Evolutionary conservation across 73 alveolate genomes (phyloP).

Genomic region (Tetrahymena borealis): DNA sequence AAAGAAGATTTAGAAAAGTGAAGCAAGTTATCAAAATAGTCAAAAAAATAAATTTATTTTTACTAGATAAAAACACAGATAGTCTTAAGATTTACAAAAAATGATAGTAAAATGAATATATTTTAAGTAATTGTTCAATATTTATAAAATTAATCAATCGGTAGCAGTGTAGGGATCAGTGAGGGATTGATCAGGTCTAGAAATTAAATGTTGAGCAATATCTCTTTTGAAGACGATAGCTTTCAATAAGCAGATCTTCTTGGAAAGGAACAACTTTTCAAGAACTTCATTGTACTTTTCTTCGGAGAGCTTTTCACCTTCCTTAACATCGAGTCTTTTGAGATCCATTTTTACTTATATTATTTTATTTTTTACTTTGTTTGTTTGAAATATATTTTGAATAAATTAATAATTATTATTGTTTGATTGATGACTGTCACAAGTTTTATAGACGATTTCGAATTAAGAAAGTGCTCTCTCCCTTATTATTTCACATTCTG

Average conservation of each 20-base stretch:
- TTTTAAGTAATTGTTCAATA: neutral
- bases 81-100: neutral
- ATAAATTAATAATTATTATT: neutral
- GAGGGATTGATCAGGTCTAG: neutral
- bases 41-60: too few relatives aligned
- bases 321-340: conserved; percentile 1
- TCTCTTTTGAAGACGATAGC: neutral
- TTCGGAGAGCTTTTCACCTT: neutral
- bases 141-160: neutral
- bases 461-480: too few relatives aligned
- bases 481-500: too few relatives aligned
- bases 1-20: too few relatives aligned
- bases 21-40: too few relatives aligned
- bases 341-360: neutral
- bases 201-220: neutral
- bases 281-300: neutral
- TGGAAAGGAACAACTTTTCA: neutral
- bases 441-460: too few relatives aligned
- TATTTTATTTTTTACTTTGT: neutral
- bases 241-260: neutral
- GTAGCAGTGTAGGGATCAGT: conserved; percentile 6
- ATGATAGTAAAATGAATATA: neutral
- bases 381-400: neutral
- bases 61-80: neutral
- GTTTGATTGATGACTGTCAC: too few relatives aligned